Evolutionary conservation across 495 filamentous ascomycete genomes (phyloP).

Genomic region (Daldinia loculata): DNA sequence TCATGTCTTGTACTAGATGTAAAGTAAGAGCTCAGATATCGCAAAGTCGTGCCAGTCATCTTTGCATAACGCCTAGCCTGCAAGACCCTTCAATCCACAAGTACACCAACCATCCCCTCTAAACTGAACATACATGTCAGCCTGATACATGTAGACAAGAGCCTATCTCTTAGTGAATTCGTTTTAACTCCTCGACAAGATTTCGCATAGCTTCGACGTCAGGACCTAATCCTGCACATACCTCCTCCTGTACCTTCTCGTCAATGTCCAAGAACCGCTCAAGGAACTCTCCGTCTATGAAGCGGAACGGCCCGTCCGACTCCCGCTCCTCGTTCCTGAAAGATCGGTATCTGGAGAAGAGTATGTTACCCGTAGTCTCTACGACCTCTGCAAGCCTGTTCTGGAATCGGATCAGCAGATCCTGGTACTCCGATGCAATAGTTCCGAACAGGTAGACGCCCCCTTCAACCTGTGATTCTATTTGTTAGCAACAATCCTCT

Average conservation of each 20-base stretch:
- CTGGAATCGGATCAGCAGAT: slow-evolving; percentile 88
- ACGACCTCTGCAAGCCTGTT: slow-evolving; percentile 67
- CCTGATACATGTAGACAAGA: not conserved
- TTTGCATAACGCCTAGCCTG: not conserved
- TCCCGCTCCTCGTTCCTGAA: slow-evolving; percentile 76
- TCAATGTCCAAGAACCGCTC: slow-evolving; percentile 81
- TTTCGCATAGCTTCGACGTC: slow-evolving; percentile 76
- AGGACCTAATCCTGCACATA: slow-evolving; percentile 68
- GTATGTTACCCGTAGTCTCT: slow-evolving; percentile 71
- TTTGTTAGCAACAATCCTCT: slow-evolving; percentile 38
- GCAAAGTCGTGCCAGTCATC: not conserved
- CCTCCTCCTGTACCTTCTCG: slow-evolving; percentile 69
- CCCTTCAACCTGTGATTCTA: slow-evolving; percentile 74
- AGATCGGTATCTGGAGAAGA: slow-evolving; percentile 79
- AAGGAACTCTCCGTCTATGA: slow-evolving; percentile 92
- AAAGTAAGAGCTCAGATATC: not conserved
- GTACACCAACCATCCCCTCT: not conserved
- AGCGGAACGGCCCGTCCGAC: slow-evolving; percentile 79
- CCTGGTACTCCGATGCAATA: slow-evolving; percentile 72
- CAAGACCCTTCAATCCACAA: not conserved
- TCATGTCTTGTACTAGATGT: not conserved
- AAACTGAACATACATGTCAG: not conserved
- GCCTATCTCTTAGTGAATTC: slow-evolving; percentile 64
- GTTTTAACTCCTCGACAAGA: slow-evolving; percentile 75
- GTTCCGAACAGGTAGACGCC: slow-evolving; percentile 88